phyloP scores from a whole-genome alignment of 1,139 yeast genomes.

The Kodamaea suecica region DNA sequence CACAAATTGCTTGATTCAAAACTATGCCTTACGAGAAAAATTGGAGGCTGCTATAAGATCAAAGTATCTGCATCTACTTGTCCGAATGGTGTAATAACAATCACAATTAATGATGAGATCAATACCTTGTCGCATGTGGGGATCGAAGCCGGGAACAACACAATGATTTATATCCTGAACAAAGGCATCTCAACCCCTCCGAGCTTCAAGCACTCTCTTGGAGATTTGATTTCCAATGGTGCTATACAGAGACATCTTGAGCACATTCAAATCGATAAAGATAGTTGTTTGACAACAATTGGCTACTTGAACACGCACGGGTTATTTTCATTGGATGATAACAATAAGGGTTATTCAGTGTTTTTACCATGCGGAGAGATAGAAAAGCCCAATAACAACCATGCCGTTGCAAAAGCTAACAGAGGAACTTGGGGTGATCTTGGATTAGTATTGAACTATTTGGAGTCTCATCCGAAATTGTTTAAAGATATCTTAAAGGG shows the following conservation, averaged over 20 bases:
- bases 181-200: slow-evolving; percentile 45
- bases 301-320: slow-evolving; percentile 30
- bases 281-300: slow-evolving; percentile 37
- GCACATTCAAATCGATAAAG: slow-evolving; percentile 32
- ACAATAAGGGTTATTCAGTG: slow-evolving; percentile 64
- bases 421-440: slow-evolving; percentile 61
- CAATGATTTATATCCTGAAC: slow-evolving; percentile 61
- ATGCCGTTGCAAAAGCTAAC: slow-evolving; percentile 1
- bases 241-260: slow-evolving; percentile 30
- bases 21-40: slow-evolving; percentile 35
- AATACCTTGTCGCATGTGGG: slow-evolving; percentile 41
- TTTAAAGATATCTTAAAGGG: slow-evolving; percentile 54
- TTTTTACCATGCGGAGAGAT: slow-evolving; percentile 69
- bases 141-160: slow-evolving; percentile 44
- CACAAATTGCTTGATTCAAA: slow-evolving; percentile 25
- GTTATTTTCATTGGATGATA: slow-evolving; percentile 43
- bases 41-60: slow-evolving; percentile 41
- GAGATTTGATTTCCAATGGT: slow-evolving; percentile 39
- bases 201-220: slow-evolving; percentile 36
- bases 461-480: slow-evolving; percentile 51
- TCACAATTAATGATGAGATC: slow-evolving; percentile 37
- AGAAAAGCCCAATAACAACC: no score
- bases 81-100: slow-evolving; percentile 31
- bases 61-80: slow-evolving; percentile 42
- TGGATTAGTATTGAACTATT: slow-evolving; percentile 59